Conservation (phyloP, 176 grass and related monocot species). For the Urochloa ruziziensis region DNA sequence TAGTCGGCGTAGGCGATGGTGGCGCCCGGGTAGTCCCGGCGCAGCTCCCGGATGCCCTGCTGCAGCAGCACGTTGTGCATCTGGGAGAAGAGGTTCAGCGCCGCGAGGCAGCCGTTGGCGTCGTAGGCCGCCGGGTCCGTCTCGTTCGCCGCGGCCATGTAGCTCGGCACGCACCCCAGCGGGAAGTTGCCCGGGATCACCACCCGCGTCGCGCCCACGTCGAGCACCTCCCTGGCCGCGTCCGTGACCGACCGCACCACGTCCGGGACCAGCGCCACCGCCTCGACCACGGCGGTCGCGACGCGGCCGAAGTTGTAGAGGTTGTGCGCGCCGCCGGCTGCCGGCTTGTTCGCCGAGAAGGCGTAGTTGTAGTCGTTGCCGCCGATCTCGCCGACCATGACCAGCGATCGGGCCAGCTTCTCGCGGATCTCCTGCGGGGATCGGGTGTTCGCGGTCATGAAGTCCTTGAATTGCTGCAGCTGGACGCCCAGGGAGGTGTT, state of each 20-base stretch:
- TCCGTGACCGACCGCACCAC: conserved; percentile 49
- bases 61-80: conserved; percentile 55
- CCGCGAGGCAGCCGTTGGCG: conserved; percentile 42
- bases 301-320: not conserved
- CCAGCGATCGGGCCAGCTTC: conserved; percentile 36
- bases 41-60: conserved; percentile 26
- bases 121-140: conserved; percentile 34
- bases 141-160: conserved; percentile 46
- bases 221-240: conserved; percentile 61
- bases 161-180: conserved; percentile 65
- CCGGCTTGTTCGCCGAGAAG: conserved; percentile 11
- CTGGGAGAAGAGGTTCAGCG: conserved; percentile 55
- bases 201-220: conserved; percentile 50
- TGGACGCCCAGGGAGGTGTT: conserved; percentile 50
- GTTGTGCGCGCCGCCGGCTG: not conserved
- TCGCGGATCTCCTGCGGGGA: conserved; percentile 28
- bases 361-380: conserved; percentile 89
- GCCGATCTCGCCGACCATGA: conserved; percentile 71
- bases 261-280: conserved; percentile 36
- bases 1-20: conserved; percentile 61
- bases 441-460: conserved; percentile 3
- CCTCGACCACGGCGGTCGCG: not conserved
- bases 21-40: conserved; percentile 37
- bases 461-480: conserved; percentile 38
- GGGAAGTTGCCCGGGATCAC: conserved; percentile 72